Conservation (phyloP, 176 grass and related monocot species). For the Musa itinerans region DNA sequence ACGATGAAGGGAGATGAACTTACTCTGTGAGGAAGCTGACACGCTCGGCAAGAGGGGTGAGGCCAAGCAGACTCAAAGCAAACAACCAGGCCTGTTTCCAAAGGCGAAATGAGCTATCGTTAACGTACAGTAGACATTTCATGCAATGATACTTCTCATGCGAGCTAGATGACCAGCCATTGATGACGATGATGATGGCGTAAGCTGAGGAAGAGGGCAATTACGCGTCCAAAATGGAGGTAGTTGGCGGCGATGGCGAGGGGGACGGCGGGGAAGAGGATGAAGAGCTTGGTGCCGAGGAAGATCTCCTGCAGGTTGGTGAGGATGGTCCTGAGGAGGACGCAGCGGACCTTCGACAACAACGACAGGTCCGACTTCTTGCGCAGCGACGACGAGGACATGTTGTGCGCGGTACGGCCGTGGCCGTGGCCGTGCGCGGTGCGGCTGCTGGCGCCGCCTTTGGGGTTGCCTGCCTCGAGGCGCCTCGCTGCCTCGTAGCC, state of each 20-base stretch:
- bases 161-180: too few species aligned
- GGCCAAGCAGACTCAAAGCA: constrained; percentile 53
- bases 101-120: neutral
- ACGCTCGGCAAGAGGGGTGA: constrained; percentile 78
- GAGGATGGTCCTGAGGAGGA: constrained; percentile 30
- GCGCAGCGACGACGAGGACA: constrained; percentile 71
- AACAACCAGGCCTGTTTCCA: constrained; percentile 71
- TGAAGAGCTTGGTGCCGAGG: constrained; percentile 80
- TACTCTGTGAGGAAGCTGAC: constrained; percentile 98
- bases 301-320: constrained; percentile 81
- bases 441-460: neutral
- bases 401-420: constrained; percentile 61
- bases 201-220: neutral
- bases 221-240: constrained; percentile 41
- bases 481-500: neutral
- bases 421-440: constrained; percentile 20
- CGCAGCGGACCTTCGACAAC: constrained; percentile 38
- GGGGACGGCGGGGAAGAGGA: constrained; percentile 65
- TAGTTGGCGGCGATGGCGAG: constrained; percentile 55
- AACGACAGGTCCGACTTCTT: constrained; percentile 60
- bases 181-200: neutral
- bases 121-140: neutral
- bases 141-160: too few species aligned
- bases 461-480: constrained; percentile 7
- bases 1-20: neutral